A percentile compares a stretch with the other conserved stretches of the same genome.
Conservation (phyloP, 176 grass and related monocot species). For the Olyra latifolia region DNA sequence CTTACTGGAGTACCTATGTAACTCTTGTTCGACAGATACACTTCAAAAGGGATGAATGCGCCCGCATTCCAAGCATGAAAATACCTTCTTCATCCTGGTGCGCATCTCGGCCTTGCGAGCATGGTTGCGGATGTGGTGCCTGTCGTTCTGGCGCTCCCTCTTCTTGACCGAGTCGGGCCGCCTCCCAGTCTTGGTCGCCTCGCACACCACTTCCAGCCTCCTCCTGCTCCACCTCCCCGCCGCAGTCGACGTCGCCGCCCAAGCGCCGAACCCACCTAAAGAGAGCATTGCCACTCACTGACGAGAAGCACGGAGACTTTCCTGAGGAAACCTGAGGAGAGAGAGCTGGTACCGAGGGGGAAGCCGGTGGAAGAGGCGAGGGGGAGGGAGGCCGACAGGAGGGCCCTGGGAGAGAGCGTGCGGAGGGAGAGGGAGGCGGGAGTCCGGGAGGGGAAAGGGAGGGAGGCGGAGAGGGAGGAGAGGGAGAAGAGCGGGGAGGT, state of each 20-base stretch:
- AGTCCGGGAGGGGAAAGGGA: conserved; percentile 13
- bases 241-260: not conserved
- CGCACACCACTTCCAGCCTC: conserved; percentile 55
- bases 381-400: conserved; percentile 17
- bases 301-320: not conserved
- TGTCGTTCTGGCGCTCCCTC: conserved; percentile 71
- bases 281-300: not conserved
- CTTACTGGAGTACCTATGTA: no score
- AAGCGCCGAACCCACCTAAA: conserved; percentile 25
- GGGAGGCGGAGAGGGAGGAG: conserved; percentile 41
- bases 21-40: no score
- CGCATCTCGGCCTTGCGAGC: conserved; percentile 77
- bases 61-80: not conserved
- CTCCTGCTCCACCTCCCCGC: conserved; percentile 35
- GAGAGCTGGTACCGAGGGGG: conserved; percentile 33
- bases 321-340: not conserved
- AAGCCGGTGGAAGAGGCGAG: conserved; percentile 25
- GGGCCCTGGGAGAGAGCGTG: not conserved
- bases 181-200: conserved; percentile 43
- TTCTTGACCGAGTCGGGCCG: conserved; percentile 59
- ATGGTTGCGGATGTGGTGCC: conserved; percentile 59
- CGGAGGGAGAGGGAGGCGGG: conserved; percentile 36
- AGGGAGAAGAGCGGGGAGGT: conserved; percentile 46
- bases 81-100: conserved; percentile 79
- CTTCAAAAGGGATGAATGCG: not conserved